Evolutionary conservation across 306 rosid genomes (phyloP), one percentile per base, ranked within the genome.

Genomic region (Rosa persica): DNA sequence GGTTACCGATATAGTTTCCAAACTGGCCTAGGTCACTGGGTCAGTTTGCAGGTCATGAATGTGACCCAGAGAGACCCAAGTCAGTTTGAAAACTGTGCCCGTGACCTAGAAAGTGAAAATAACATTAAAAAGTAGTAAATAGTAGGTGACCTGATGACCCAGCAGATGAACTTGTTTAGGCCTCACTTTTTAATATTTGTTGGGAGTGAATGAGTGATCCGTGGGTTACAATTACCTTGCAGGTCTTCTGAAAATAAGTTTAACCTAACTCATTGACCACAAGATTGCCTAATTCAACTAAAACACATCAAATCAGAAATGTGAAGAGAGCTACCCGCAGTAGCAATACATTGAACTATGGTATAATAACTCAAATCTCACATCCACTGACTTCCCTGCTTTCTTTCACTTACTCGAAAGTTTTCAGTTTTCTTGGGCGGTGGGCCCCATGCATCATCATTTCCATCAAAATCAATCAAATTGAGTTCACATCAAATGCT

Each of bases 401-500:
- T 67, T 67, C 55, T 49, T 49, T 49, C 55, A 44, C 5, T 44
- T 13, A 22, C 38, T 22, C 17, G 55, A 19, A 70, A 70, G n/a
- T 46, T 47, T 70, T 47, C 22, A n/a, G 62, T 55, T n/a, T 55
- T 57, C 30, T 57, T 20, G 12, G 27, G 16, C 22, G 44, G 75
- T 48, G 76, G 48, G 64, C 64, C 64, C 25, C 60, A 54, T 54
- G 60, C 60, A 6, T 23, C 60, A 44, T 48, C n/a, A 3, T 49
- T 12, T 76, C 58, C 58, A 19, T 54, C 25, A 19, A 19, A 54
- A 7, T 54, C 60, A 54, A 54, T 54, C 60, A 54, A 48, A 54
- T 54, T 12, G 10, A 17, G 9, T 7, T 54, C 60, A 54, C 69
- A 43, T 57, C 72, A 30, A 51, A 66, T 75, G 83, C 77, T 49